Base-by-base conservation (phyloP, 257 asterid genomes). In the Linderniella brevidens region DNA sequence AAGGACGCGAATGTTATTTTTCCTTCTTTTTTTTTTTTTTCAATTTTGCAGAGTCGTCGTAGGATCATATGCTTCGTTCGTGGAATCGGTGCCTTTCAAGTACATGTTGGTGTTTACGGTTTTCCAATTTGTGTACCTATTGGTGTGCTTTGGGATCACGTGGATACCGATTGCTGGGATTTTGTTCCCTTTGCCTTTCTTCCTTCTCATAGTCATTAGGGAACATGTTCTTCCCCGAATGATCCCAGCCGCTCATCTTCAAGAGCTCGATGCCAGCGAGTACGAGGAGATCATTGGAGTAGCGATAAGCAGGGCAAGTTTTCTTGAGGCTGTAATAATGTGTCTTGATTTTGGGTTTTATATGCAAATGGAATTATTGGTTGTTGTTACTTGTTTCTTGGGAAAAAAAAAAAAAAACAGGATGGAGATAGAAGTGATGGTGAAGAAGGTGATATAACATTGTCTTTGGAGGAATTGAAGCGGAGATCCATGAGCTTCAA, bases 151-250 rank as follows among this genome's bases (percentile, higher is more conserved):
- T 4, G 98, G 86, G 12, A 74, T 90, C 48, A 84, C 98, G 17
- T 80, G 95, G 94, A 81, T 90, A 53, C 98, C 96, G 0, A 58
- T 84, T 9, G 96, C 93, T 20, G 98, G 96, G 50, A 75, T 90
- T 39, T 46, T 90, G 40, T 90, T 90, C 45, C 98, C 98, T 0
- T 36, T 90, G 14, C 96, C 87, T 0, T 85, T 85, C 61, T 90
- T 85, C 74, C 54, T 85, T 48, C 71, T 85, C 65, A 70, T 85
- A 52, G 52, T 57, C 63, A 69, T 90, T 58, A 62, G 98, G 66
- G 81, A 85, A 61, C 93, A 90, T 53, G 6, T 77, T 12, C 79
- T 90, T 14, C 96, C 98, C 3, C 80, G 64, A 66, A 13, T 74
- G 17, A 72, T 90, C 45, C 87, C 94, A 0, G 64, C 61, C 6